Base-by-base conservation (phyloP, 129 eudicot species). In the Centrapalus pauciflorus region DNA sequence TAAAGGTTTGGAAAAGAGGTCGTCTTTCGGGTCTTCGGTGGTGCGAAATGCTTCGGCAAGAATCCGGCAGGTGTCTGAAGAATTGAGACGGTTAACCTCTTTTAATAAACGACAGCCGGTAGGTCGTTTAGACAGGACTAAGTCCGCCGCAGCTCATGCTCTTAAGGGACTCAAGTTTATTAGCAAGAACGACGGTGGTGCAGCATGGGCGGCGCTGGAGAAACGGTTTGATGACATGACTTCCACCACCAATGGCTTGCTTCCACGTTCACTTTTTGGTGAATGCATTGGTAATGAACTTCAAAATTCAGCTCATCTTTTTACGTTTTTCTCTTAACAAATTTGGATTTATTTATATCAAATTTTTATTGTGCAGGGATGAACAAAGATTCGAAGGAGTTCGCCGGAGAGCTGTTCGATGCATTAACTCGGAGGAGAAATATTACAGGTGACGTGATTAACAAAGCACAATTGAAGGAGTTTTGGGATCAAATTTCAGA, bases 401-500 rank as follows among this genome's bases (percentile, higher is more conserved):
- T 87, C n/a, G 88, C 90, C 2, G 83, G 72, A 64, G 83, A 84
- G 81, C 73, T 87, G 3, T 87, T 87, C 7, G 85, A 87, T 21
- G 86, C 95, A 0, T 82, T 87, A 16, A 35, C 69, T 0, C 75
- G 85, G 20, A 67, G 90, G 66, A 52, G 87, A 71, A 77, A 77
- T 50, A 79, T 87, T 2, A 65, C 64, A 21, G 80, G 87, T 0
- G 90, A 74, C 6, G 30, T 66, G 17, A 82, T 87, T 27, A 81
- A 72, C 49, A 87, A 84, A 64, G 80, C 33, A 43, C 85, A 84
- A 61, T 45, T 87, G 60, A 70, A 37, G 21, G 95, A 87, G 17
- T 84, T 87, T 60, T 84, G 88, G 90, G 85, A 84, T 24, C 85
- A 76, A 56, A 84, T 87, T 61, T 54, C 83, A 12, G 88, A 87